Base-by-base conservation (phyloP, 257 asterid genomes). In the Salvia hispanica region DNA sequence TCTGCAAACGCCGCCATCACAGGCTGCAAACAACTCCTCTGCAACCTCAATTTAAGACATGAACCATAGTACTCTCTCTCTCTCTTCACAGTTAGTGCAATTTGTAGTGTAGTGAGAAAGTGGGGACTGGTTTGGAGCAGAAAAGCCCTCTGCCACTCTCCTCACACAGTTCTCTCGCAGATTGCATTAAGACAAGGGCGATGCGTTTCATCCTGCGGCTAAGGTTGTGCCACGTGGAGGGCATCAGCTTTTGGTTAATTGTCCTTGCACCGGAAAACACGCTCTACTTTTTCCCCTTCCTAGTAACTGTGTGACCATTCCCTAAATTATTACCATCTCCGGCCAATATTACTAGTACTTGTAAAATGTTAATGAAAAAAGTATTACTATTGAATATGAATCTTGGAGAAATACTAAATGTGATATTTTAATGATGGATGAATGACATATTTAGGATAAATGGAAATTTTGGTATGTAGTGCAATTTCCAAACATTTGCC, bases 1-100 rank as follows among this genome's bases (percentile, higher is more conserved):
- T 69, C 92, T 89, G 91, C 89, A 85, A 84, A 86, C 92, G 97
- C 97, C 96, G 97, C 96, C 97, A 82, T 75, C 77, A 76, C 86
- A 75, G 81, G 73, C 90, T 82, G 79, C 83, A 78, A 75, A 77
- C 73, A 59, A 18, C 82, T 61, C 74, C 78, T 59, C 84, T 79
- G 81, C 78, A 70, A 84, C 91, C 88, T 83, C 85, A 79, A 89
- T 86, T 86, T 77, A 87, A 83, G 86, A 75, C 84, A 72, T 77
- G 71, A 25, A 34, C 45, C 70, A 59, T 58, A 40, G 28, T 55
- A 58, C 31, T 13, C 78, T 43, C 66, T 73, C 56, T 69, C 82
- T 71, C 75, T 68, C 72, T 9, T 57, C 37, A 39, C 12, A 66
- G 50, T 54, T 65, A 33, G 68, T 25, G 39, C 54, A 16, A 65